phyloP scores from a whole-genome alignment of 768 basidiomycete genomes.

The Amanita pseudoporphyria region DNA sequence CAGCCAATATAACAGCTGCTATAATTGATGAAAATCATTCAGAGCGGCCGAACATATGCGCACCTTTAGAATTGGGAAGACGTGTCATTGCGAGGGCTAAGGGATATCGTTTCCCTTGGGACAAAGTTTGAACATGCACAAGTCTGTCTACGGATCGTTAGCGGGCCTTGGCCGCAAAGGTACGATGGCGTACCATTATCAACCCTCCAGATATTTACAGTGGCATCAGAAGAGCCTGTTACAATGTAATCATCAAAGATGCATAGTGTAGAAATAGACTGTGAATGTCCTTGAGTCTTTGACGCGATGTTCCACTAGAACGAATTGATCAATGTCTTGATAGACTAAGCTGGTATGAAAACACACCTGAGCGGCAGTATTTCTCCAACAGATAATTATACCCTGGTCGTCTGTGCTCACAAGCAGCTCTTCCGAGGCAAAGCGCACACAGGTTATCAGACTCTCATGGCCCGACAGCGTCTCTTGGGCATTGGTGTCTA shows the following conservation, averaged over 20 bases:
- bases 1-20: conserved; percentile 60
- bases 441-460: conserved; percentile 69
- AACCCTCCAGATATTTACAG: conserved; percentile 66
- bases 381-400: conserved; percentile 51
- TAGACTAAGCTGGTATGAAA: not conserved
- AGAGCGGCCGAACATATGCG: conserved; percentile 7
- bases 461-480: conserved; percentile 74
- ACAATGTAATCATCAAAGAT: conserved; percentile 40
- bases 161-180: conserved; percentile 1
- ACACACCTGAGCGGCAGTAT: conserved; percentile 29
- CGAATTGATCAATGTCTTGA: not conserved
- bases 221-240: conserved; percentile 79
- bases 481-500: conserved; percentile 45
- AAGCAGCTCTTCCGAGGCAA: conserved; percentile 41
- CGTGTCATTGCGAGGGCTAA: conserved; percentile 52
- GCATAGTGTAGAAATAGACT: conserved; percentile 62
- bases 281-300: conserved; percentile 49
- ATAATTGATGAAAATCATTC: conserved; percentile 2
- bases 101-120: conserved; percentile 63
- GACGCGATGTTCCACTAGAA: conserved; percentile 47
- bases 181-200: conserved; percentile 3
- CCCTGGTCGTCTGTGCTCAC: conserved; percentile 76
- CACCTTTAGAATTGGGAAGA: conserved; percentile 67
- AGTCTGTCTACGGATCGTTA: conserved; percentile 22
- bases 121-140: conserved; percentile 46